phyloP scores from a whole-genome alignment of 2,329 filamentous ascomycete species.

The Talaromyces sp. region DNA sequence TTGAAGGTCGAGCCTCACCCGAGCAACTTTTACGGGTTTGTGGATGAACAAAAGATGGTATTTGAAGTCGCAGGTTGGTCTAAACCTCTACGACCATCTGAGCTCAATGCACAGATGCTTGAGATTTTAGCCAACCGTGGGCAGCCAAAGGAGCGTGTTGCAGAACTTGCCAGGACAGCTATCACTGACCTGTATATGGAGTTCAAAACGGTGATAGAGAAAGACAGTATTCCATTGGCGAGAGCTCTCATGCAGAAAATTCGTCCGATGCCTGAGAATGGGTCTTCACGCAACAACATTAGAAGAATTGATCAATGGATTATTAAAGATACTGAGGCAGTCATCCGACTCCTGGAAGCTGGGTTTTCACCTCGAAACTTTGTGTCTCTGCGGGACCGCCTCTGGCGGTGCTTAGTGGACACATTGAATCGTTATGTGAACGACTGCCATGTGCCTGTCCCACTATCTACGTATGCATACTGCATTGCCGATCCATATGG shows the following conservation, averaged over 20 bases:
- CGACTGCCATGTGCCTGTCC: conserved; percentile 46
- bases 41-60: conserved; percentile 45
- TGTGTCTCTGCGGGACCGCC: conserved; percentile 36
- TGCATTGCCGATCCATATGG: conserved; percentile 55
- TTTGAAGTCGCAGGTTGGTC: conserved; percentile 54
- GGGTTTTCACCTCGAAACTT: conserved; percentile 45
- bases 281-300: conserved; percentile 16
- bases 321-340: conserved; percentile 27
- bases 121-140: conserved; percentile 52
- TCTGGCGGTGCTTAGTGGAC: conserved; percentile 34
- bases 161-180: conserved; percentile 36
- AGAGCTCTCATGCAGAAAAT: conserved; percentile 33
- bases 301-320: conserved; percentile 34
- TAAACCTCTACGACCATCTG: conserved; percentile 37
- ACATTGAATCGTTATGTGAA: conserved; percentile 41
- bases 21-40: conserved; percentile 20
- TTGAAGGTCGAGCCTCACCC: conserved; percentile 50
- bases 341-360: conserved; percentile 35
- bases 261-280: conserved; percentile 23
- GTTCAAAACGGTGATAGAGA: conserved; percentile 33
- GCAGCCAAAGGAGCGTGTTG: conserved; percentile 39
- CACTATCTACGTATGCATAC: conserved; percentile 50
- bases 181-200: conserved; percentile 30
- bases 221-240: conserved; percentile 29
- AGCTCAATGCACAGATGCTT: conserved; percentile 53